Evolutionary conservation across 352 stramenopile genomes (phyloP), one percentile per base, ranked within the genome.

Genomic region (Globisporangium viniferum): DNA sequence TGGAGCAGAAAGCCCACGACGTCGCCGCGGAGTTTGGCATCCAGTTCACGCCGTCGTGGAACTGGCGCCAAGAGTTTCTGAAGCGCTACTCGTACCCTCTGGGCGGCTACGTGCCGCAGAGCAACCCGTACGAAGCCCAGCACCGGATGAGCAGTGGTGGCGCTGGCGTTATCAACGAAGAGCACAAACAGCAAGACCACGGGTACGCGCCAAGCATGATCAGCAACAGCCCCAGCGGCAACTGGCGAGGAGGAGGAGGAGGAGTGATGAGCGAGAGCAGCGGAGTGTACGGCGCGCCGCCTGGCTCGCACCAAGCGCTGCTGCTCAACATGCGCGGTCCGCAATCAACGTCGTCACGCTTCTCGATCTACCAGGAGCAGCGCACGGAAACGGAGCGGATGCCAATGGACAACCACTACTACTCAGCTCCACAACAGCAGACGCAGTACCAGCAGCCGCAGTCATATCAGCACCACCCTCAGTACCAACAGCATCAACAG

Each of bases 81-180:
- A 70, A 70, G 57, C 65, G 65, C 57, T 70, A 61, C 65, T 49
- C 57, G 22, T 70, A 70, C 35, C 48, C 65, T n/a, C 57, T 70
- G 14, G 57, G 58, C 9, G 65, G 65, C 10, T 60, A 59, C 35
- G 35, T 61, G 5, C 39, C 48, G 2, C 65, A 35, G 51, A 56
- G 36, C 29, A 58, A 63, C 53, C 41, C 31, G 56, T 64, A 55
- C 54, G 53, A 68, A 12, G 31, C 29, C 22, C 63, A 60, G 24
- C 63, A 51, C 33, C 33, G 55, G 9, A 33, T 48, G 63, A 39
- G 62, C 33, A 51, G 44, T 51, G 35, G 36, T 39, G 55, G 29
- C 5, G 36, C 14, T 18, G 22, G 41, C 20, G 8, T 29, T 10
- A 48, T 62, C 20, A 24, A 12, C 18, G 63, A 68, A 41, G 54